Conservation (phyloP, 2,329 filamentous ascomycete genomes). For the Penicillium aurantiogriseum region DNA sequence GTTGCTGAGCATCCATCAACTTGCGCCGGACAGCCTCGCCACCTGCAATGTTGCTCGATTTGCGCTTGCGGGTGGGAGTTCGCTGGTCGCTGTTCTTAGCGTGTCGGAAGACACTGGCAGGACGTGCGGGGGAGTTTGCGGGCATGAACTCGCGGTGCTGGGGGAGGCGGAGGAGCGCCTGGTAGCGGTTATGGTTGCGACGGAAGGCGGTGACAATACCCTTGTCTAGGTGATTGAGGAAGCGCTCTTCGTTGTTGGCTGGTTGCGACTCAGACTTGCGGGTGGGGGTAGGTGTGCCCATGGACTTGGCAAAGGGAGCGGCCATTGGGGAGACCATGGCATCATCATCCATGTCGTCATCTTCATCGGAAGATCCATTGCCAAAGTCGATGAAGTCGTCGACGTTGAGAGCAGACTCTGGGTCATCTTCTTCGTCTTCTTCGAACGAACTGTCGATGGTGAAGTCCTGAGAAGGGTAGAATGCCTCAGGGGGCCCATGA, state of each 20-base stretch:
- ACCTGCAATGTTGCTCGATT: slow-evolving; percentile 36
- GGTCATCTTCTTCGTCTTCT: slow-evolving; percentile 63
- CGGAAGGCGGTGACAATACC: slow-evolving; percentile 77
- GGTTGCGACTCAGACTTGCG: slow-evolving; percentile 32
- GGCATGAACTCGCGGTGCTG: slow-evolving; percentile 48
- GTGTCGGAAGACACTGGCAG: slow-evolving; percentile 45
- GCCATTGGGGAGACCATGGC: slow-evolving; percentile 47
- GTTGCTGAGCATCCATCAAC: slow-evolving; percentile 43
- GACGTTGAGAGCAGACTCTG: slow-evolving; percentile 61
- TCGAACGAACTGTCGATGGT: slow-evolving; percentile 59
- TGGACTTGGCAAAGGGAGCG: slow-evolving; percentile 42
- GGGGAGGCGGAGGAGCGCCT: slow-evolving; percentile 50
- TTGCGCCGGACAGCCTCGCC: slow-evolving; percentile 46
- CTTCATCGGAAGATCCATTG: slow-evolving; percentile 58
- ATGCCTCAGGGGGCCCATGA: slow-evolving; percentile 74
- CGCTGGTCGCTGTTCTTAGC: slow-evolving; percentile 40
- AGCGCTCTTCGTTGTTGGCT: slow-evolving; percentile 46
- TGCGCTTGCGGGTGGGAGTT: slow-evolving; percentile 43
- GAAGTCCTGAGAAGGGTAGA: slow-evolving; percentile 64
- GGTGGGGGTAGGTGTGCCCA: slow-evolving; percentile 38
- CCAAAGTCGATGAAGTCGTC: slow-evolving; percentile 72
- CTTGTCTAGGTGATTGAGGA: slow-evolving; percentile 67
- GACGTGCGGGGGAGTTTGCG: slow-evolving; percentile 43
- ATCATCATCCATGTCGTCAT: slow-evolving; percentile 52
- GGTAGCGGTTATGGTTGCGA: slow-evolving; percentile 53